Evolutionary conservation across 305 asterid genomes (phyloP).

Genomic region (Fraxinus angustifolia): DNA sequence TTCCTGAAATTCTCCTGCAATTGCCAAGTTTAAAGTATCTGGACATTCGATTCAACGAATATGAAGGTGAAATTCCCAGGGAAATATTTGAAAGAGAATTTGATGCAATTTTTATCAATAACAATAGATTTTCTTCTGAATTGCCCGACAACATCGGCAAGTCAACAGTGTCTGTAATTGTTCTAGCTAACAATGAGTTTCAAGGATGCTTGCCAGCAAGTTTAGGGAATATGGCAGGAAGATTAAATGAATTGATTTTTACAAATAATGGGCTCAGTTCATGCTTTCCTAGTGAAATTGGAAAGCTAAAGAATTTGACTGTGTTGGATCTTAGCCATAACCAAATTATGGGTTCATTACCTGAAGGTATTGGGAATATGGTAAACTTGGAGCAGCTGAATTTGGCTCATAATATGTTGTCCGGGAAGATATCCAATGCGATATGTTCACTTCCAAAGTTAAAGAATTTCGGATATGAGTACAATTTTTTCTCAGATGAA

Average conservation of each 20-base stretch:
- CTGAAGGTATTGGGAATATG: conserved; percentile 43
- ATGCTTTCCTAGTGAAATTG: conserved; percentile 35
- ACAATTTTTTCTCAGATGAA: conserved; percentile 41
- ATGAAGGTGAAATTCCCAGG: conserved; percentile 43
- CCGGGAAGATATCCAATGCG: conserved; percentile 31
- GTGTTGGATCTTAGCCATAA: conserved; percentile 52
- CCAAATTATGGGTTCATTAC: conserved; percentile 37
- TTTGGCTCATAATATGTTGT: conserved; percentile 42
- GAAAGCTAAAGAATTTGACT: conserved; percentile 41
- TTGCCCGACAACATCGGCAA: conserved; percentile 46
- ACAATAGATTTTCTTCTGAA: conserved; percentile 34
- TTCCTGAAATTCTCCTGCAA: conserved; percentile 37
- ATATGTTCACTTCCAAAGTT: conserved; percentile 44
- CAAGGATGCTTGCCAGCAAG: conserved; percentile 52
- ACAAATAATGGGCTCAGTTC: conserved; percentile 17
- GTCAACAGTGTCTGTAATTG: conserved; percentile 45
- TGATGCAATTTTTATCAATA: conserved; percentile 53
- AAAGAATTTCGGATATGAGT: conserved; percentile 29
- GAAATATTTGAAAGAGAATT: conserved; percentile 36
- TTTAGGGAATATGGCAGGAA: conserved; percentile 39
- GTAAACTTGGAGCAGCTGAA: conserved; percentile 39
- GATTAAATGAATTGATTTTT: not conserved
- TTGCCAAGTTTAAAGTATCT: conserved; percentile 39
- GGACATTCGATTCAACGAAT: conserved; percentile 52
- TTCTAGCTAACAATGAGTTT: conserved; percentile 42